Evolutionary conservation across 2,329 filamentous ascomycete species (phyloP), one percentile per base, ranked within the genome.

Genomic region (Stachybotrys echinatus): DNA sequence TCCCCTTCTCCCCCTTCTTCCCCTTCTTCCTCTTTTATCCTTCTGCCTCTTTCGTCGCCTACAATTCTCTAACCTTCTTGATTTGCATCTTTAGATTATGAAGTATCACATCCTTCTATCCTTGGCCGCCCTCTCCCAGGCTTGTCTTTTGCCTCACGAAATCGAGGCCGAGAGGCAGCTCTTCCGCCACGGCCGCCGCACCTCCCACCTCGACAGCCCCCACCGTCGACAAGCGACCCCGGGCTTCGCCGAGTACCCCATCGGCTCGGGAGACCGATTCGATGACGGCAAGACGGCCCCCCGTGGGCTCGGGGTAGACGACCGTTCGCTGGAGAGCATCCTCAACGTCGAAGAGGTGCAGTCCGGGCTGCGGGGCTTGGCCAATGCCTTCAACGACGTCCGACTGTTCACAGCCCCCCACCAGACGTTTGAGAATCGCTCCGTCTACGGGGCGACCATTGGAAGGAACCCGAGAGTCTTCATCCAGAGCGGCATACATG

Each of bases 401-500:
- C 60, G 61, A 47, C 64, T 71, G 17, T 67, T 78, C 52, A 65
- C 64, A 3, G 62, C 73, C 1, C 74, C 75, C 0, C 61, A 71
- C 56, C 66, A 65, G 57, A 77, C 74, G 0, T 68, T 72, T 54
- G 67, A 76, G 43, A 68, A 69, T 21, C 66, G 67, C 3, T 62
- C 61, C 4, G 62, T 74, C 18, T 57, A 65, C 20, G 74, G 70
- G 6, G 67, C 60, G n/a, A 68, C 68, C 50, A 66, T 79, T 31
- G 76, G 77, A 20, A 69, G 69, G 18, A 66, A 68, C 5, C 75
- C 76, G 56, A 70, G 74, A 34, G 71, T 80, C 23, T 79, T 77
- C 58, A 64, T 84, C 50, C 75, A 75, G 51, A 74, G 73, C 40
- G 77, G 70, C 22, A 73, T 82, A 44, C 80, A 83, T 56, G 76